Evolutionary conservation across 1,284 basidiomycete species (phyloP), one percentile per base, ranked within the genome.

Genomic region (Papiliotrema terrestris): DNA sequence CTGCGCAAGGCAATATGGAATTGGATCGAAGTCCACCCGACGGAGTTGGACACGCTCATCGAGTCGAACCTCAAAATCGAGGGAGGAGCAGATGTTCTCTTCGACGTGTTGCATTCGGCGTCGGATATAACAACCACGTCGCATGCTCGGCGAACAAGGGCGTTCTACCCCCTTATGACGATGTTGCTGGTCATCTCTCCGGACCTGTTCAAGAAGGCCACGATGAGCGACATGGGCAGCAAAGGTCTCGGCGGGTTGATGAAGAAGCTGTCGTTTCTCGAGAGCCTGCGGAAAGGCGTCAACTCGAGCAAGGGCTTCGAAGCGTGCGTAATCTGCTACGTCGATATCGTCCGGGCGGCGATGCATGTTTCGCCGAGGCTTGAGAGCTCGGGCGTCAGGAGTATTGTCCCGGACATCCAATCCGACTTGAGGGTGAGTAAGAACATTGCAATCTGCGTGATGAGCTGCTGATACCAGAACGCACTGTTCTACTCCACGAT

Each of bases 1-100:
- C 80, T 97, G 35, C 84, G 91, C 15, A 82, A 84, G 36, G 89
- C 89, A 0, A 81, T 96, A 29, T 95, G 92, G 91, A 90, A 89
- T 57, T 97, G 91, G 91, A 87, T 96, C 48, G 86, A 89, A 46
- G 81, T 85, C 15, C 89, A 87, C 68, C 88, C 91, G 0, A 77
- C 80, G 13, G 91, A 97, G 68, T 96, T 86, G 71, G 86, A 87
- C 49, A 85, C 87, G 3, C 80, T 86, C 3, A 81, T 91, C 41
- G 80, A 82, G 8, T 69, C 70, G 8, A 78, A 80, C 14, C 80
- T 84, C 45, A 84, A 86, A 37, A 78, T 89, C 15, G 91, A 93
- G 56, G 88, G 88, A 45, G 84, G 85, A 0, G 85, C 90, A 0
- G 90, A 93, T 67, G 83, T 87, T 14, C 83, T 92, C 3, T 93